These are phyloP conservation scores for Sphaerulina vaccinii DNA, from an alignment of 2,329 filamentous ascomycete genomes.

Conservation along the genomic window DNA sequence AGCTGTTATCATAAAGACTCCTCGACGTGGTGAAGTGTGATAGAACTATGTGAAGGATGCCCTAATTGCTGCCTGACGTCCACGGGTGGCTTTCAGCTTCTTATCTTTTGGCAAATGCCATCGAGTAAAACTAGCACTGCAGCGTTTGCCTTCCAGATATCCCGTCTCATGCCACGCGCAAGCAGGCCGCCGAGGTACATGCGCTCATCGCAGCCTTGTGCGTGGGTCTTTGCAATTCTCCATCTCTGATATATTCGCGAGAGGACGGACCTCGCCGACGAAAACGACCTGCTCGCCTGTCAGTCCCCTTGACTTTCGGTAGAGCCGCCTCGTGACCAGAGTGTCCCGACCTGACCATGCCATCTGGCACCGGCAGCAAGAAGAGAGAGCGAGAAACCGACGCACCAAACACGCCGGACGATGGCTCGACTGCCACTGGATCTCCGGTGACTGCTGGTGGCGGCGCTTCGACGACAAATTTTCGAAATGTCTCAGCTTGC, in stretches of 20 bases:
- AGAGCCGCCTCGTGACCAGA: neutral
- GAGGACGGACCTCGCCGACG: constrained; percentile 5
- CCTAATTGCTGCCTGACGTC: neutral
- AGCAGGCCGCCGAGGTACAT: constrained; percentile 7
- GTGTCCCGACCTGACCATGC: constrained; percentile 7
- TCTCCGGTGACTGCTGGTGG: constrained; percentile 16
- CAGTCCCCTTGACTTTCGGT: neutral
- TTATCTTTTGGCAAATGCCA: neutral
- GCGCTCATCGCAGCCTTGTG: neutral
- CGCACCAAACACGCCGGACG: constrained; percentile 4
- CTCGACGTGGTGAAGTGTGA: too few relatives aligned
- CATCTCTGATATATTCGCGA: neutral
- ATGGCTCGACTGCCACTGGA: constrained; percentile 6
- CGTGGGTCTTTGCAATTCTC: neutral
- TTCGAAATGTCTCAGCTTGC: constrained; percentile 73
- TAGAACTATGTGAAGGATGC: too few relatives aligned
- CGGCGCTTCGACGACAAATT: constrained; percentile 61
- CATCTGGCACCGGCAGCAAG: constrained; percentile 16
- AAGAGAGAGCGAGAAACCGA: constrained; percentile 23
- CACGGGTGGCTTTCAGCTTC: neutral
- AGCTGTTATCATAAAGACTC: too few relatives aligned
- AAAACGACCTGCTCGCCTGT: neutral
- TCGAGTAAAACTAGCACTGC: neutral
- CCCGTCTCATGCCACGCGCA: constrained; percentile 2
- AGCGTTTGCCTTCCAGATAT: neutral